Conservation (phyloP, 139 green algal species). For the Chlorella sp. region DNA sequence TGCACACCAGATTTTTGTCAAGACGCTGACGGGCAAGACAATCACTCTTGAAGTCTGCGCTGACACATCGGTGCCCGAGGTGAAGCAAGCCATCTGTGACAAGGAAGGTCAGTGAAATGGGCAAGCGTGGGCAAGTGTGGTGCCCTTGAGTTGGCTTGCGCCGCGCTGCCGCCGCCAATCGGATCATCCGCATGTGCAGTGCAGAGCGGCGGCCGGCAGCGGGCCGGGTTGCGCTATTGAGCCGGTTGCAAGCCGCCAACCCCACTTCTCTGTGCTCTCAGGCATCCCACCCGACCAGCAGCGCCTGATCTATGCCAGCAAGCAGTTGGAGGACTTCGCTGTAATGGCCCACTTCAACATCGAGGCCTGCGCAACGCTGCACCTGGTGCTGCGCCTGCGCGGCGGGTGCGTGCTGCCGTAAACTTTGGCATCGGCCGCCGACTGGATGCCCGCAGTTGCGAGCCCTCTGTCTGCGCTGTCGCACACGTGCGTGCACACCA, state of each 20-base stretch:
- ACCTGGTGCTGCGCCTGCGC: background rate
- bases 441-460: no score
- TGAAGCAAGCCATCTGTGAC: background rate
- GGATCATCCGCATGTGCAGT: no score
- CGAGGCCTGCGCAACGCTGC: background rate
- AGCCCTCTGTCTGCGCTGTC: no score
- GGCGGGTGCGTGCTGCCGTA: background rate
- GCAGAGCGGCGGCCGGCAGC: no score
- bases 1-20: background rate
- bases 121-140: no score
- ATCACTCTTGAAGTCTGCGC: background rate
- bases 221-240: no score
- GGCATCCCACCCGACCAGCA: slow-evolving; percentile 94
- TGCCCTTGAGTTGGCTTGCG: no score
- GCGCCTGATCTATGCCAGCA: slow-evolving; percentile 94
- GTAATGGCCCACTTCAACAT: slow-evolving; percentile 94
- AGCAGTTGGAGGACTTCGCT: slow-evolving; percentile 94
- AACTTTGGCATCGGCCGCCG: background rate
- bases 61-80: no score
- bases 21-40: background rate
- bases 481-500: no score
- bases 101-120: no score
- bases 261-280: background rate
- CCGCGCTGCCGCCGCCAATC: no score
- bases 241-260: no score